Evolutionary conservation across 495 filamentous ascomycete species (phyloP), one percentile per base, ranked within the genome.

Genomic region (Hypomontagnella submonticulosa): DNA sequence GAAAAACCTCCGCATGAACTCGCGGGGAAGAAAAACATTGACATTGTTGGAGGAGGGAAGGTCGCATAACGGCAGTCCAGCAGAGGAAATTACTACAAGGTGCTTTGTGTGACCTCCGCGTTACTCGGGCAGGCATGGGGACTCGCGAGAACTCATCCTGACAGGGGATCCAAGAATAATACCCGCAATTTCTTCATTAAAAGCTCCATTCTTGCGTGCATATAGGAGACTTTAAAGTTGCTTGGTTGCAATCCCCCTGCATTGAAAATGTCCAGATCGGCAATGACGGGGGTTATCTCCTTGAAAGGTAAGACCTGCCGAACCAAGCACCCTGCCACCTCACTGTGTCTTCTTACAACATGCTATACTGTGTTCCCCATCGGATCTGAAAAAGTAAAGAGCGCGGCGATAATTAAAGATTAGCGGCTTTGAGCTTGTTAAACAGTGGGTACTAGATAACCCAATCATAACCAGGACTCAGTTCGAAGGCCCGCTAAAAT

Each of bases 241-340:
- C 56, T 50, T 27, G 23, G 23, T 27, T 27, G 23, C 23, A 16
- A 42, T n/a, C 62, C 61, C 63, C 64, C 60, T 67, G 64, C 47
- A 52, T 61, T 56, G 10, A 54, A 44, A 36, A 48, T 54, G n/a
- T 47, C 48, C 7, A 64, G 54, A 66, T 59, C 62, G 51, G 38
- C 60, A 56, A 12, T 15, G 23, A 49, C 52, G 18, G 15, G 51
- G 51, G 30, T 41, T 46, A 30, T 30, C 12, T 43, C 38, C 60
- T 43, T 51, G 15, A 38, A 30, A 43, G 36, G 47, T 11, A 58
- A 27, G 33, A 58, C 61, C 32, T 53, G 37, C 61, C 61, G 51
- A 56, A 20, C 12, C 36, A 15, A 27, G 27, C 46, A 49, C 38
- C 10, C n/a, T n/a, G n/a, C n/a, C n/a, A n/a, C n/a, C n/a, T n/a